phyloP scores from a whole-genome alignment of 2,329 filamentous ascomycete genomes.

The Fusarium humuli region DNA sequence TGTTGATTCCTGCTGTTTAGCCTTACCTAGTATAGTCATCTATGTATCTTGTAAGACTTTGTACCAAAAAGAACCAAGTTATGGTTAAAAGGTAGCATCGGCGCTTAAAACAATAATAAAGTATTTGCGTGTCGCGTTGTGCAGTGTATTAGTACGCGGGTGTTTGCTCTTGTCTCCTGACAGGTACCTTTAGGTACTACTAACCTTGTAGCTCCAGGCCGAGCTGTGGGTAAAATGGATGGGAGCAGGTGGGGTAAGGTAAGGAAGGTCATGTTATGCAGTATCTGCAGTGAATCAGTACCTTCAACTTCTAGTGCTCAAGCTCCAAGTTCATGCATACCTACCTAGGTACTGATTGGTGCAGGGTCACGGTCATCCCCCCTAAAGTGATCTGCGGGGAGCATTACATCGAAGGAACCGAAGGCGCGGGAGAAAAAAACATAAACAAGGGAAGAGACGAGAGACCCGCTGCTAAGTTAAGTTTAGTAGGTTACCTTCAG shows the following conservation, averaged over 20 bases:
- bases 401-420: conserved; percentile 20
- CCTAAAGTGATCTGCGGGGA: conserved; percentile 31
- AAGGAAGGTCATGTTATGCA: conserved; percentile 14
- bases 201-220: background rate
- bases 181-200: background rate
- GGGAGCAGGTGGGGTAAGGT: conserved; percentile 1
- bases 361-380: conserved; percentile 5
- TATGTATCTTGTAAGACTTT: background rate
- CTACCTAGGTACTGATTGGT: conserved; percentile 25
- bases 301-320: conserved; percentile 1
- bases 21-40: background rate
- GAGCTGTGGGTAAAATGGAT: background rate
- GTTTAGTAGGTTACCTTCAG: conserved; percentile 14
- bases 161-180: background rate
- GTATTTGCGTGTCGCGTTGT: background rate
- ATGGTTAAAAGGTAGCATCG: background rate
- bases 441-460: conserved; percentile 39
- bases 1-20: background rate
- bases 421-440: conserved; percentile 33
- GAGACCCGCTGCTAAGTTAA: conserved; percentile 25
- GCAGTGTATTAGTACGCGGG: background rate
- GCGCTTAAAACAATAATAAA: background rate
- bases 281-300: conserved; percentile 25
- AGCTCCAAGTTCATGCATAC: background rate
- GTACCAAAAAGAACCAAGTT: background rate